Conservation (phyloP, 148 eudicot species). For the Rhododendron griersonianum region DNA sequence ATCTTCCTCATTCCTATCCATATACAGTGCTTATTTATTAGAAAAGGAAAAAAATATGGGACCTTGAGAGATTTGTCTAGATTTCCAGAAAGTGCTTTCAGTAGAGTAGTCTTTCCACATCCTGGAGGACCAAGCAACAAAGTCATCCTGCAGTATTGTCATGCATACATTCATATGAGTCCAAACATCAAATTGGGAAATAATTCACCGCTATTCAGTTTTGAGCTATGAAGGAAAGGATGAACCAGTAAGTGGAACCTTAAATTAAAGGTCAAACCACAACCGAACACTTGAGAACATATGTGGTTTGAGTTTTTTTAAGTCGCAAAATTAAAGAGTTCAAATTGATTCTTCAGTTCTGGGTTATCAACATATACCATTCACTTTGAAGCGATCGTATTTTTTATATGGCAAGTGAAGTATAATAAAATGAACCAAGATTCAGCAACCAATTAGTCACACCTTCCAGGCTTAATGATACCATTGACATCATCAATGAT, state of each 20-base stretch:
- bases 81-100: constrained; percentile 75
- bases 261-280: neutral
- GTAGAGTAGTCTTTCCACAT: constrained; percentile 71
- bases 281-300: neutral
- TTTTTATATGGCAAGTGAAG: neutral
- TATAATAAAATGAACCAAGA: neutral
- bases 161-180: neutral
- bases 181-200: neutral
- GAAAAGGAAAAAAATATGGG: neutral
- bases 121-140: constrained; percentile 84
- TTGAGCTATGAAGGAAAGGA: neutral
- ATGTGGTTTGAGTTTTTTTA: neutral
- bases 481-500: constrained; percentile 62
- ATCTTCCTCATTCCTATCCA: neutral
- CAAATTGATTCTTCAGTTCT: neutral
- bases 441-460: neutral
- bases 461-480: constrained; percentile 77
- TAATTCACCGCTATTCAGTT: neutral
- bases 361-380: neutral
- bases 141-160: constrained; percentile 50
- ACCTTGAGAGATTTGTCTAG: constrained; percentile 65
- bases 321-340: neutral
- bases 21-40: neutral
- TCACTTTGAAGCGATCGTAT: neutral
- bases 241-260: neutral